Percentiles rank a stretch among this genome's conserved stretches.
Conservation (phyloP, 257 asterid species). For the Eustoma russellianum region DNA sequence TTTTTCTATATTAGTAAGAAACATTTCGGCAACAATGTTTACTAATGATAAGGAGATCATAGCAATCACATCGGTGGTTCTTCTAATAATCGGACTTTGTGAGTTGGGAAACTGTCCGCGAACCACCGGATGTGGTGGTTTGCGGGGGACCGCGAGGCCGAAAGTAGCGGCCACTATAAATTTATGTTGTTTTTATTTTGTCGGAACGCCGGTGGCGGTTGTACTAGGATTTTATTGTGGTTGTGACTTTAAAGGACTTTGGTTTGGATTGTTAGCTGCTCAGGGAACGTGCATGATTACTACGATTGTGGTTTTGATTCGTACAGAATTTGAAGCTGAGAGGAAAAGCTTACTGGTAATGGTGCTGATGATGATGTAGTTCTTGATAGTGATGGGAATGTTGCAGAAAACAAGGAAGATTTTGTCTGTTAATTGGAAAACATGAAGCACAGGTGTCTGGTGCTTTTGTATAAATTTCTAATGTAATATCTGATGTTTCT, state of each 20-base stretch:
- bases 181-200: slow-evolving; percentile 64
- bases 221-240: slow-evolving; percentile 43
- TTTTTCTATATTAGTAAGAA: slow-evolving; percentile 52
- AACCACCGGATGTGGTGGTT: slow-evolving; percentile 83
- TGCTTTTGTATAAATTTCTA: not conserved
- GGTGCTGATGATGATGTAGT: not conserved
- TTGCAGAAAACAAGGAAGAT: slow-evolving; percentile 16
- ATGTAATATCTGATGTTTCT: not conserved
- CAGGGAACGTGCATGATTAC: slow-evolving; percentile 63
- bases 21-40: slow-evolving; percentile 63
- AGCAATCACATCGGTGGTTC: slow-evolving; percentile 42
- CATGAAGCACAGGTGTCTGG: not conserved
- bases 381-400: slow-evolving; percentile 4
- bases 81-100: slow-evolving; percentile 75
- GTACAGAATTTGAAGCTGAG: slow-evolving; percentile 49
- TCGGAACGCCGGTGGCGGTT: slow-evolving; percentile 77
- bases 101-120: slow-evolving; percentile 92
- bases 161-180: slow-evolving; percentile 72
- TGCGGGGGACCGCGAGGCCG: slow-evolving; percentile 83
- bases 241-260: slow-evolving; percentile 62
- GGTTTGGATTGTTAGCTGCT: slow-evolving; percentile 80
- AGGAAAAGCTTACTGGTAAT: slow-evolving; percentile 41
- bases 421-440: slow-evolving; percentile 17
- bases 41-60: slow-evolving; percentile 53
- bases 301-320: slow-evolving; percentile 47